These are phyloP conservation scores for Botrytis fabae DNA, from an alignment of 2,329 filamentous ascomycete species.

Conservation along the genomic window DNA sequence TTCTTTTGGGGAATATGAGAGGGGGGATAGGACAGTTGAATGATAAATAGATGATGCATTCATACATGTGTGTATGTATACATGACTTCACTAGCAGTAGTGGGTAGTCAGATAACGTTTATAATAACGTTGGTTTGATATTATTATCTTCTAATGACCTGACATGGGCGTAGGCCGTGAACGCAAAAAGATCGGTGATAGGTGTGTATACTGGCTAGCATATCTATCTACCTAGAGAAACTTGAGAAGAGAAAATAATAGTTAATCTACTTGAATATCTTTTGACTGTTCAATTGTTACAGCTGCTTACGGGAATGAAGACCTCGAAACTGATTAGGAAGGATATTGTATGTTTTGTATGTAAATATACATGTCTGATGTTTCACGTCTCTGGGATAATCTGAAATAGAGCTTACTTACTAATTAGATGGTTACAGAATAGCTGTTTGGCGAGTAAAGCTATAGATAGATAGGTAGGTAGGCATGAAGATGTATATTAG, in stretches of 20 bases:
- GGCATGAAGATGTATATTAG: not conserved
- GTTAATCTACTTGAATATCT: not conserved
- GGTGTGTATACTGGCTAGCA: not conserved
- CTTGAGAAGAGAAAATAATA: not conserved
- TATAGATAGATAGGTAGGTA: not conserved
- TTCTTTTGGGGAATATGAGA: not conserved
- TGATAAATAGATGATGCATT: conserved; percentile 4
- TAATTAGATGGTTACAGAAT: not conserved
- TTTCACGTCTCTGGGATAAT: not conserved
- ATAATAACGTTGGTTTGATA: not conserved
- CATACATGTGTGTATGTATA: not conserved
- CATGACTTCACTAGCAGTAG: conserved; percentile 10
- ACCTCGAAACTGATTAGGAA: not conserved
- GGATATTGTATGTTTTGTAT: not conserved
- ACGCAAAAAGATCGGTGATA: not conserved
- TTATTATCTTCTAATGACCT: not conserved
- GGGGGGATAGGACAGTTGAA: not conserved
- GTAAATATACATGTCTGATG: not conserved
- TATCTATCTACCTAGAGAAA: not conserved
- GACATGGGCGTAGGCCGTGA: not conserved
- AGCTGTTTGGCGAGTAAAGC: not conserved
- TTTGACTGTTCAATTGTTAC: not conserved
- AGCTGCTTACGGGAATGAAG: not conserved
- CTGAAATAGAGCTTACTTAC: not conserved
- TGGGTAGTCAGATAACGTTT: not conserved